Evolutionary conservation across 2,329 filamentous ascomycete species (phyloP).

Genomic region (Colletotrichum sp.): DNA sequence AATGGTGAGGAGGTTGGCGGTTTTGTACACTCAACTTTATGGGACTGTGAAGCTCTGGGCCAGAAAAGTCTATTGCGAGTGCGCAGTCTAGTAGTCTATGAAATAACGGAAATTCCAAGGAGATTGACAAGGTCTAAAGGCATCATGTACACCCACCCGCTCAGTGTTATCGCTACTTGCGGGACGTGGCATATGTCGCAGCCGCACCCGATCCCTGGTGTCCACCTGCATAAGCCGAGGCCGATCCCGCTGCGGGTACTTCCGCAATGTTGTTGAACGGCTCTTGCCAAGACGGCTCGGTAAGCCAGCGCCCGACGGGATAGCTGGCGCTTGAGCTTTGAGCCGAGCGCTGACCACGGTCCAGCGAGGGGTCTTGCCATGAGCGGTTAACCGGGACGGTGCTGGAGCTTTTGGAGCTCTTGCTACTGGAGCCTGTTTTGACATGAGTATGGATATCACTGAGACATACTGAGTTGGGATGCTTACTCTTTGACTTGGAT

Average conservation of each 20-base stretch:
- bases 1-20: neutral
- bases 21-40: neutral
- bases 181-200: slow-evolving; percentile 9
- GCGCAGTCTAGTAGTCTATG: neutral
- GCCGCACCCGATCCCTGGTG: slow-evolving; percentile 1
- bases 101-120: neutral
- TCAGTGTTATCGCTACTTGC: neutral
- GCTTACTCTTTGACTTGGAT: neutral
- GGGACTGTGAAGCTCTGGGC: neutral
- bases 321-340: neutral
- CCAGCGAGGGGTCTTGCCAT: slow-evolving; percentile 7
- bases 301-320: slow-evolving; percentile 8
- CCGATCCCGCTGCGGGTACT: slow-evolving; percentile 5
- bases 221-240: neutral
- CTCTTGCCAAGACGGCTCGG: slow-evolving; percentile 12
- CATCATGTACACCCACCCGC: neutral
- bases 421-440: neutral
- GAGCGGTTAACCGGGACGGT: slow-evolving; percentile 6
- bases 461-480: neutral
- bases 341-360: neutral
- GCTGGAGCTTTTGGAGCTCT: neutral
- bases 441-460: neutral
- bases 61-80: neutral
- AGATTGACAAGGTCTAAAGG: neutral
- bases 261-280: slow-evolving; percentile 17